These are phyloP conservation scores for Spergularia azorica DNA, from an alignment of 179 eudicot genomes.

Conservation along the genomic window DNA sequence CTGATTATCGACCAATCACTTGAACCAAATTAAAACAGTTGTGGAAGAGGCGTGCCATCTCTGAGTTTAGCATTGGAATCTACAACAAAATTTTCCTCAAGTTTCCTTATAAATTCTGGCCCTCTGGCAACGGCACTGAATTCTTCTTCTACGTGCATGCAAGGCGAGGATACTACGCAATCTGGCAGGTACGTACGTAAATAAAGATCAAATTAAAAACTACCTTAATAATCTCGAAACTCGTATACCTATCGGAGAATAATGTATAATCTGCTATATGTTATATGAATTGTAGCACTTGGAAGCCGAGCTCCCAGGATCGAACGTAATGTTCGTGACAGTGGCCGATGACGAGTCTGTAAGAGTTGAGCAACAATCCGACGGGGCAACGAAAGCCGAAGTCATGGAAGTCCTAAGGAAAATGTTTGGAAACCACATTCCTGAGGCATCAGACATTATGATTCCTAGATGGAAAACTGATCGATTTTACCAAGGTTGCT, in stretches of 20 bases:
- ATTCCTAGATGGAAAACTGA: constrained; percentile 34
- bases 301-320: constrained; percentile 33
- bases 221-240: too few relatives aligned
- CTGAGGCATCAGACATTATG: constrained; percentile 29
- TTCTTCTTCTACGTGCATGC: constrained; percentile 29
- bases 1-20: too few relatives aligned
- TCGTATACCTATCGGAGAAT: too few relatives aligned
- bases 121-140: constrained; percentile 23
- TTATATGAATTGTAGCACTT: constrained; percentile 24
- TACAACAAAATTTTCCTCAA: constrained; percentile 33
- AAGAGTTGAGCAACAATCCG: constrained; percentile 31
- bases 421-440: constrained; percentile 37
- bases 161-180: constrained; percentile 33
- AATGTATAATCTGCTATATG: too few relatives aligned
- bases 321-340: constrained; percentile 32
- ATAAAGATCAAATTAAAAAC: too few relatives aligned
- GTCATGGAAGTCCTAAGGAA: constrained; percentile 35
- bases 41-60: constrained; percentile 27
- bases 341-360: constrained; percentile 27
- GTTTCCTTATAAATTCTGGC: constrained; percentile 33
- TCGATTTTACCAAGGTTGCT: constrained; percentile 28
- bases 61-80: constrained; percentile 16
- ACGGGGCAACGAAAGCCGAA: constrained; percentile 35
- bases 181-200: constrained; percentile 28
- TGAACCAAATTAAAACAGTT: not conserved